phyloP scores from a whole-genome alignment of 148 eudicot species.

The Nepenthes gracilis region DNA sequence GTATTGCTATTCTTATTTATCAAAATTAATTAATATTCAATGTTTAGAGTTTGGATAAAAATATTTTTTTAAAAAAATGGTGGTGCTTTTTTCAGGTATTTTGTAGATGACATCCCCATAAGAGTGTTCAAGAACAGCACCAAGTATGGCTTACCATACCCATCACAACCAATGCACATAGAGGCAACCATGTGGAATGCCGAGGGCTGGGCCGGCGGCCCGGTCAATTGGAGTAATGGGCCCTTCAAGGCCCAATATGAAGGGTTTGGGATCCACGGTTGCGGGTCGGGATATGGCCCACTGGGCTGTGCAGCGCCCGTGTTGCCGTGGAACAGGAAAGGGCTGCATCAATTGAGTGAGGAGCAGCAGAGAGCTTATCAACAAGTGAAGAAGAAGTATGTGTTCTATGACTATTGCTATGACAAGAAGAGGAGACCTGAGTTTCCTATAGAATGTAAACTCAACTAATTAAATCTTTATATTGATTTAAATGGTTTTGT shows the following conservation, averaged over 20 bases:
- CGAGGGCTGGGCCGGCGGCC: not conserved
- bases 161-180: conserved; percentile 32
- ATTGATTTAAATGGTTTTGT: too few species aligned
- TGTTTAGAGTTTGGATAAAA: not conserved
- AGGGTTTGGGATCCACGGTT: conserved; percentile 1
- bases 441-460: not conserved
- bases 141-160: conserved; percentile 22
- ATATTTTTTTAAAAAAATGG: too few species aligned
- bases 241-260: conserved; percentile 6
- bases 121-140: conserved; percentile 50
- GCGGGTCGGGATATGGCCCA: not conserved
- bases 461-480: not conserved
- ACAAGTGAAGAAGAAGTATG: not conserved
- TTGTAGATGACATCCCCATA: conserved; percentile 34
- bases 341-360: not conserved
- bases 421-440: not conserved
- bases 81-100: conserved; percentile 32
- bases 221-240: not conserved
- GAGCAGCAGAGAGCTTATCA: not conserved
- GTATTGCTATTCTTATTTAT: not conserved
- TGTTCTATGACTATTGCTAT: not conserved
- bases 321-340: not conserved
- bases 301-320: not conserved
- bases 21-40: not conserved
- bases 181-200: conserved; percentile 43